phyloP scores from a whole-genome alignment of 257 asterid species.

The Buddleja alternifolia region DNA sequence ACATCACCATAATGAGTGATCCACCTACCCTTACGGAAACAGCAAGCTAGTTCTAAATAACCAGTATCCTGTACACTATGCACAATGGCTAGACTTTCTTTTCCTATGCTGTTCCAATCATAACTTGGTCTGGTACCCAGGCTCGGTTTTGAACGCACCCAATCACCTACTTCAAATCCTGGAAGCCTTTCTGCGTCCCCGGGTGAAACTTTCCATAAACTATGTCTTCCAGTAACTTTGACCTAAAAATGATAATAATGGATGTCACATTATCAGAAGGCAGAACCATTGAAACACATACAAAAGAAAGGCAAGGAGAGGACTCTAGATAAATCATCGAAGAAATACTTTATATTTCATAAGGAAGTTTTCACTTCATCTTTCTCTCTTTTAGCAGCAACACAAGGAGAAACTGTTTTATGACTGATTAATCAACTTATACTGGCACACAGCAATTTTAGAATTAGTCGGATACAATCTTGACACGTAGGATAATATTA shows the following conservation, averaged over 20 bases:
- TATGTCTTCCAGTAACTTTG: constrained; percentile 76
- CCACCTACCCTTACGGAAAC: constrained; percentile 84
- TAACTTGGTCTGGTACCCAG: constrained; percentile 95
- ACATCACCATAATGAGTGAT: constrained; percentile 83
- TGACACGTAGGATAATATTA: constrained; percentile 9
- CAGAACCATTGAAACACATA: constrained; percentile 19
- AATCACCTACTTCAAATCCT: constrained; percentile 94
- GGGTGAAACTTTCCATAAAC: constrained; percentile 92
- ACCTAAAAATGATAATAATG: constrained; percentile 52
- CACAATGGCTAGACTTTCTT: constrained; percentile 88
- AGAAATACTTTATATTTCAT: constrained; percentile 1
- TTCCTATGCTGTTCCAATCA: constrained; percentile 92
- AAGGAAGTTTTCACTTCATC: background rate
- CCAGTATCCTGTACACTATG: constrained; percentile 90
- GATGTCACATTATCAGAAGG: constrained; percentile 25
- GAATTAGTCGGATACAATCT: background rate
- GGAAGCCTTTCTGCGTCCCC: constrained; percentile 98
- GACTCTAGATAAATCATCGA: constrained; percentile 17
- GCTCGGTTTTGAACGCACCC: constrained; percentile 95
- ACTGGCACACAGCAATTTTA: background rate
- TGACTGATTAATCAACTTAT: background rate
- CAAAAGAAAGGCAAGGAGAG: background rate
- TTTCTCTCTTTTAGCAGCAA: background rate
- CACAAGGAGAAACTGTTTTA: background rate
- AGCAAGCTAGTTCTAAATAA: constrained; percentile 90